Evolutionary conservation across 1,284 basidiomycete species (phyloP), one percentile per base, ranked within the genome.

Genomic region (Moesziomyces sp.): DNA sequence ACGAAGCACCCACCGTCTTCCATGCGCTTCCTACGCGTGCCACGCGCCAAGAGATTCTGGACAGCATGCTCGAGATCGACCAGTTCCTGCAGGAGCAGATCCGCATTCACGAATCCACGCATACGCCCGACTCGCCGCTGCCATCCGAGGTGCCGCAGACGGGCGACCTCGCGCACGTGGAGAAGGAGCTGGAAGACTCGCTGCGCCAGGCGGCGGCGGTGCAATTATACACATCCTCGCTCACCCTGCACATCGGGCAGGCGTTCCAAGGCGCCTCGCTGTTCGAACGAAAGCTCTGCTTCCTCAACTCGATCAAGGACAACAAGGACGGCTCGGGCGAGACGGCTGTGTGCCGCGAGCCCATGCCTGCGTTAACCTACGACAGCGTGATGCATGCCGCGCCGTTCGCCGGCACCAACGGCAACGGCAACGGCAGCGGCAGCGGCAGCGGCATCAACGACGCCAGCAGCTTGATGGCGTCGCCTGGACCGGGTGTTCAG

Each of bases 281-380:
- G 24, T 81, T 81, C 44, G 79, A 81, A 46, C 70, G 79, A 26
- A 81, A 81, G 58, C 64, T 81, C 16, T 81, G 79, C 69, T 81
- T 81, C 63, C 69, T 81, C 58, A 80, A 76, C 46, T 77, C 77
- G 59, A 72, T 77, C 59, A 74, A 67, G 51, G 77, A 76, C 53
- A 69, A 63, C 59, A 65, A 51, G 40, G 74, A 75, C 45, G 54
- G 73, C 8, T 46, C 55, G 2, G 59, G 40, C 46, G 34, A 56
- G 46, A 56, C 53, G 13, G 58, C 59, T 2, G 75, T 77, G 13
- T 81, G 77, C 45, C 69, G 69, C 19, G 74, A 80, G 23, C 79
- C 79, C 18, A 73, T 79, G 73, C 70, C 76, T n/a, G 67, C 60
- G 9, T 47, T 71, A 44, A 63, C 64, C 2, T 48, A 54, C 23